Evolutionary conservation across 805 yeast species (phyloP).

Genomic region (Candida montana): DNA sequence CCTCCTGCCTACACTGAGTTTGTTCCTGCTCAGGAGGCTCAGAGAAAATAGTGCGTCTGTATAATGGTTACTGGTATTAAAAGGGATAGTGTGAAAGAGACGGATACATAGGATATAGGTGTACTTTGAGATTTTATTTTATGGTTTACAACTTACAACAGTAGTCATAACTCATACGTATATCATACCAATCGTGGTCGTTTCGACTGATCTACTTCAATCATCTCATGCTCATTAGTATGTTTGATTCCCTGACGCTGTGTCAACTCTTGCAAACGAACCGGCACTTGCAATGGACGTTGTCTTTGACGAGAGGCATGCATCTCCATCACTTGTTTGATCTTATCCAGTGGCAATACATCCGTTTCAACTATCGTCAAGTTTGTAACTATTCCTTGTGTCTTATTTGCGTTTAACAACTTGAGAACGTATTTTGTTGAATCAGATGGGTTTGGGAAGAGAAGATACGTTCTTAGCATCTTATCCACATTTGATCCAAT

Average conservation of each 20-base stretch:
- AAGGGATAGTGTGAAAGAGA: too few species aligned
- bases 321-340: background rate
- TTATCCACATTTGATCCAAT: conserved; percentile 4
- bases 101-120: too few species aligned
- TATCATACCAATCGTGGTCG: conserved; percentile 4
- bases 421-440: background rate
- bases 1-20: conserved; percentile 11
- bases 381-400: conserved; percentile 1
- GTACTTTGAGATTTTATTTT: background rate
- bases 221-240: background rate
- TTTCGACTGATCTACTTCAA: background rate
- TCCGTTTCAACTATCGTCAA: background rate
- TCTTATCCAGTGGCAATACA: background rate
- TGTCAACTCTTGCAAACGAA: background rate
- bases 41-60: too few species aligned
- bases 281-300: background rate
- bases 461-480: conserved; percentile 2
- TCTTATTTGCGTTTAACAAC: conserved; percentile 1
- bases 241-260: background rate
- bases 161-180: background rate
- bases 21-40: background rate
- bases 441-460: background rate
- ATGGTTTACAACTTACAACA: too few species aligned
- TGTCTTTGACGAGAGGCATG: background rate
- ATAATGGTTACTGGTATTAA: background rate